A percentile compares a stretch with the other conserved stretches of the same genome.
These are phyloP conservation scores for Phytophthora pinifolia DNA, from an alignment of 352 stramenopile genomes.

Conservation along the genomic window DNA sequence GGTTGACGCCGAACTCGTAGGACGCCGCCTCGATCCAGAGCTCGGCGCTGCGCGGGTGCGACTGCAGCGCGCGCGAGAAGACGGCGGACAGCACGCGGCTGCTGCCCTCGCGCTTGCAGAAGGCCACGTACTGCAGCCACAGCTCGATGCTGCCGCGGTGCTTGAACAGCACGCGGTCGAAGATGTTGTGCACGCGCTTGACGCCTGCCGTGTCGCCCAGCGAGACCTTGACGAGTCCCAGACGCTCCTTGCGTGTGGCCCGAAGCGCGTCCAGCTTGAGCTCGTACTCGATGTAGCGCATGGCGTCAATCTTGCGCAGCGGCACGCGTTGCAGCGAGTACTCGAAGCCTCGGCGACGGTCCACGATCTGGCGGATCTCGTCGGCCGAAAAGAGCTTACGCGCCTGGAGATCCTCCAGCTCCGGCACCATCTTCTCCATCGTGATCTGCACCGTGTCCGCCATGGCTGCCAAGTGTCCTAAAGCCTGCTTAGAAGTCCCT, in stretches of 20 bases:
- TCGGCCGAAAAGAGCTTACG: slow-evolving; percentile 84
- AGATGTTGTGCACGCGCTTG: slow-evolving; percentile 83
- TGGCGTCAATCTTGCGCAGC: slow-evolving; percentile 89
- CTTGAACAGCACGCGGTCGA: slow-evolving; percentile 87
- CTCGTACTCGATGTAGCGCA: slow-evolving; percentile 95
- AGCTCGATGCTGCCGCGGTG: slow-evolving; percentile 88
- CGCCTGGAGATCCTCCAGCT: slow-evolving; percentile 92
- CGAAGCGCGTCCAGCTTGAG: slow-evolving; percentile 90
- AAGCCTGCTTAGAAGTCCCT: neutral
- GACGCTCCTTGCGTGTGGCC: slow-evolving; percentile 76
- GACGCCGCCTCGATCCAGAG: slow-evolving; percentile 91
- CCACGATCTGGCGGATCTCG: slow-evolving; percentile 91
- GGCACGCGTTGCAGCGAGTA: slow-evolving; percentile 90
- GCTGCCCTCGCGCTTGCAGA: slow-evolving; percentile 75
- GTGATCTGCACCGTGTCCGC: slow-evolving; percentile 92
- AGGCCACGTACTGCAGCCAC: slow-evolving; percentile 92
- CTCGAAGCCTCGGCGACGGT: slow-evolving; percentile 90
- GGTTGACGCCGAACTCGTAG: slow-evolving; percentile 88
- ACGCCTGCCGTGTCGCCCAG: slow-evolving; percentile 72
- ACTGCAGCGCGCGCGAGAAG: slow-evolving; percentile 86
- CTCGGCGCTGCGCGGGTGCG: slow-evolving; percentile 80
- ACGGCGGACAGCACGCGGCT: slow-evolving; percentile 71
- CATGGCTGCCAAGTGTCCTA: slow-evolving; percentile 45
- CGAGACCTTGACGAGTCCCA: slow-evolving; percentile 65
- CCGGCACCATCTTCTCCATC: slow-evolving; percentile 94